Base-by-base conservation (phyloP, 371 early-diverging fungal species). In the Dinochytrium kinnereticum region DNA sequence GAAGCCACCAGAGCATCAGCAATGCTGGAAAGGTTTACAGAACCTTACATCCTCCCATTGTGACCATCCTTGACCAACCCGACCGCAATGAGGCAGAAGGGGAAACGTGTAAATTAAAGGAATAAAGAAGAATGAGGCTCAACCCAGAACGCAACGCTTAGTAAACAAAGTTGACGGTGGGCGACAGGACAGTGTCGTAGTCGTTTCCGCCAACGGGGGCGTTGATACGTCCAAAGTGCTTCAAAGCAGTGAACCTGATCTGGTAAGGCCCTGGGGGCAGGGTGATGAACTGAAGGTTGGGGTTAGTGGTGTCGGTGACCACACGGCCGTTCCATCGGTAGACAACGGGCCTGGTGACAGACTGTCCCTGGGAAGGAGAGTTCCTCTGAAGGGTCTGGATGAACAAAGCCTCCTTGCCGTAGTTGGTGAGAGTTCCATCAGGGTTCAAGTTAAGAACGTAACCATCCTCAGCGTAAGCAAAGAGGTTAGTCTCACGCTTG, bases 201-300 rank as follows among this genome's bases (percentile, higher is more conserved):
- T 66, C 49, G 44, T 66, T 44, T 30, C 66, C 66, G 28, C 30
- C 66, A 30, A 44, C 30, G 44, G 66, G 44, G 26, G 15, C n/a
- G 44, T 40, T 40, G 15, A 69, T 34, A 10, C 70, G 30, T 10
- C 70, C 70, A 64, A 71, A 71, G 30, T 49, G n/a, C 72, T 71
- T 71, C 28, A 70, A 36, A 19, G 70, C 75, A 19, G 39, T 34
- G 57, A 70, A 64, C 30, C 40, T 39, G 28, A 75, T 39, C 44
- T 65, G 59, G 71, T 75, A 75, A 24, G 26, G 26, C 2, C 75
- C 75, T 19, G 70, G 64, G 0, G 75, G 75, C 15, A 75, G 67
- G 31, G 19, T 0, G 39, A 69, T 66, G 24, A 40, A 28, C 38
- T 49, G 7, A 5, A 7, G 7, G 44, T 3, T 50, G 28, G 64